phyloP scores from a whole-genome alignment of 257 asterid genomes.

The Rauvolfia tetraphylla region DNA sequence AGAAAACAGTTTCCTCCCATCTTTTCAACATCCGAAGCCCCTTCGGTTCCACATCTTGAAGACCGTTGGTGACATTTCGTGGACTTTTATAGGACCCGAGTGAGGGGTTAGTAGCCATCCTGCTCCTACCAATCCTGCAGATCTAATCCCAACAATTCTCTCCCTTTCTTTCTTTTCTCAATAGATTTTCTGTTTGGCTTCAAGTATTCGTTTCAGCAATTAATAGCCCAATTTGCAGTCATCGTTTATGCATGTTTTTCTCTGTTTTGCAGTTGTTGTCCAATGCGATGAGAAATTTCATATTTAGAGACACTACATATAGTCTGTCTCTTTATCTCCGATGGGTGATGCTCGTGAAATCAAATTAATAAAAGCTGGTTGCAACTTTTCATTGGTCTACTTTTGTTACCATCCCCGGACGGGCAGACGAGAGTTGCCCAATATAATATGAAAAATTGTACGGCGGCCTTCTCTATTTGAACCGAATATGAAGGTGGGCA shows the following conservation, averaged over 20 bases:
- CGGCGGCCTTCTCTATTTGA: too few relatives aligned
- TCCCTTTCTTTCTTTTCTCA: neutral
- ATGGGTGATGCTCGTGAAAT: neutral
- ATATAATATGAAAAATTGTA: too few relatives aligned
- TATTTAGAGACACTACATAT: neutral
- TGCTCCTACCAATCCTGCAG: conserved; percentile 38
- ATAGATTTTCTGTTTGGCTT: conserved; percentile 2
- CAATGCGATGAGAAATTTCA: neutral
- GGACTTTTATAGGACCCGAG: conserved; percentile 17
- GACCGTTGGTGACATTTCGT: conserved; percentile 23
- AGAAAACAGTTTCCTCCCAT: conserved; percentile 16
- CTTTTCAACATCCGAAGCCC: conserved; percentile 16
- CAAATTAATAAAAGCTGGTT: neutral
- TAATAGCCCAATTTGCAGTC: neutral
- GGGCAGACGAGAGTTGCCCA: too few relatives aligned
- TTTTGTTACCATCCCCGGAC: too few relatives aligned
- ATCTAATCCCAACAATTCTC: conserved; percentile 19
- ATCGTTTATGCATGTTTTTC: neutral
- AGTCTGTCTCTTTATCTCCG: neutral
- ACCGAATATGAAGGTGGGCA: conserved; percentile 23
- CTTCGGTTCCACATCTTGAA: conserved; percentile 11
- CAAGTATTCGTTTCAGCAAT: neutral
- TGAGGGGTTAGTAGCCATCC: conserved; percentile 16
- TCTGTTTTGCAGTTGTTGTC: neutral
- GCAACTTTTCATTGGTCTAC: neutral